Evolutionary conservation across 2,329 filamentous ascomycete genomes (phyloP).

Genomic region (Septoria linicola): DNA sequence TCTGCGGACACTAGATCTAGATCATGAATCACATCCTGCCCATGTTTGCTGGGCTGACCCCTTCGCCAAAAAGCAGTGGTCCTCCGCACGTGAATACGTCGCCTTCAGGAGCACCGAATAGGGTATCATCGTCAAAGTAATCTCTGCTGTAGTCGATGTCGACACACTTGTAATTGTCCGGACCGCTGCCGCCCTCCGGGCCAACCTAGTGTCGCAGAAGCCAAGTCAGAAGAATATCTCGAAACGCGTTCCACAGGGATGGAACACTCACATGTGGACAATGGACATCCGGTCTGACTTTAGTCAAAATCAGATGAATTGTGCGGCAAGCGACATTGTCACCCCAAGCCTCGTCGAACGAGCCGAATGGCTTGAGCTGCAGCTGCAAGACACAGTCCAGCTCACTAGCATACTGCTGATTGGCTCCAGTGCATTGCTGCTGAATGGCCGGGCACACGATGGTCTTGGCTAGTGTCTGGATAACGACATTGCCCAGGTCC

Average conservation of each 20-base stretch:
- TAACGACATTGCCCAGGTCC: slow-evolving; percentile 30
- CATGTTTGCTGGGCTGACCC: background rate
- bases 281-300: slow-evolving; percentile 32
- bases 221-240: too few relatives aligned
- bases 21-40: background rate
- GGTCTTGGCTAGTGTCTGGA: slow-evolving; percentile 35
- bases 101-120: slow-evolving; percentile 26
- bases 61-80: background rate
- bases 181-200: slow-evolving; percentile 4
- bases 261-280: slow-evolving; percentile 37
- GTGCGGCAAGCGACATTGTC: slow-evolving; percentile 47
- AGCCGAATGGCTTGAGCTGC: slow-evolving; percentile 41
- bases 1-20: too few relatives aligned
- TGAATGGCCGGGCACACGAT: slow-evolving; percentile 41
- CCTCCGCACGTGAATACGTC: slow-evolving; percentile 22
- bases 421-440: slow-evolving; percentile 39
- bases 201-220: too few relatives aligned
- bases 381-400: slow-evolving; percentile 39
- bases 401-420: slow-evolving; percentile 40
- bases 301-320: slow-evolving; percentile 44
- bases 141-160: slow-evolving; percentile 30
- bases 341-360: slow-evolving; percentile 46
- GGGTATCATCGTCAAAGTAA: slow-evolving; percentile 31
- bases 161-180: slow-evolving; percentile 32
- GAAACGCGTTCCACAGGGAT: too few relatives aligned